Evolutionary conservation across 768 basidiomycete genomes (phyloP), one percentile per base, ranked within the genome.

Genomic region (Tubosaeta sp.): DNA sequence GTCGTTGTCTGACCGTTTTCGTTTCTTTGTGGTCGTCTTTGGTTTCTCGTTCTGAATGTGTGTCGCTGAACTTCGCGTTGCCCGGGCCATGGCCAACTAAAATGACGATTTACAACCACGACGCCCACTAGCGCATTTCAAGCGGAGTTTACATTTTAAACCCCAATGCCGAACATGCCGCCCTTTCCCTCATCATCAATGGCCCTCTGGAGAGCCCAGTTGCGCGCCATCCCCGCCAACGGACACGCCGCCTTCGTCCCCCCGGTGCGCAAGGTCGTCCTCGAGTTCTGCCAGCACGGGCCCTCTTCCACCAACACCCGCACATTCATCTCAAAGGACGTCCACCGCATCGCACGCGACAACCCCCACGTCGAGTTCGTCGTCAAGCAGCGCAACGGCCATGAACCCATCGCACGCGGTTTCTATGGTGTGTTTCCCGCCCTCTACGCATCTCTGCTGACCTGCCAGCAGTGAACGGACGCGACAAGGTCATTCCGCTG

Each of bases 301-400:
- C 82, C 86, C 1, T 85, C 89, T 4, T 91, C 89, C 1, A 70
- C 77, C 42, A 83, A 83, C 63, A 76, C 88, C 7, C 84, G 91
- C 61, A 78, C 75, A 26, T 94, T 80, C 67, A 71, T 95, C 62
- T 68, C 74, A 62, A 82, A 79, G 50, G 75, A 83, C 55, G 74
- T 90, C 50, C 78, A 84, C 61, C 57, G 71, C 14, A 71, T 93
- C 55, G 92, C 92, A 6, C 75, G 75, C 50, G 67, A 77, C 51
- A 84, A 93, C 68, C 89, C 91, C 0, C 86, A 90, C 63, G 86
- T 93, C 55, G 91, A 95, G 67, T 72, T 95, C 51, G 89, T 92
- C 43, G 82, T 94, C 43, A 83, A 79, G 65, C 84, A 89, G 70
- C 76, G 88, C 55, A 80, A 82, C 54, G 79, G 84, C 35, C 81